These are phyloP conservation scores for Claviceps spartinae DNA, from an alignment of 2,329 filamentous ascomycete genomes.

Conservation along the genomic window DNA sequence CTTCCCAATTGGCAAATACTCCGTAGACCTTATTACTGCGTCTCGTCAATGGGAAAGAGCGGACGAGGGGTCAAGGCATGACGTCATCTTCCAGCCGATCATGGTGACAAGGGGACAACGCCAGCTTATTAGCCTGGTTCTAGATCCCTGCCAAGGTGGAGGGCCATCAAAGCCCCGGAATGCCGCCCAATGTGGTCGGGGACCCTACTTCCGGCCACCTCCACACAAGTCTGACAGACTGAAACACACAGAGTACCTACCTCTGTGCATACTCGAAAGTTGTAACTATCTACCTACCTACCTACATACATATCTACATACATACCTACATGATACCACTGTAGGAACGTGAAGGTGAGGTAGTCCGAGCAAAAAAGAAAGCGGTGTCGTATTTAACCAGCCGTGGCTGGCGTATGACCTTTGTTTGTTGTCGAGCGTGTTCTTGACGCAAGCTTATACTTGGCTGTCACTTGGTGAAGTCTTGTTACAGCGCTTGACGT, in stretches of 20 bases:
- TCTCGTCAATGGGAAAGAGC: not conserved
- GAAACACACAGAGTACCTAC: not conserved
- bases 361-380: not conserved
- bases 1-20: too few species aligned
- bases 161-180: not conserved
- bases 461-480: not conserved
- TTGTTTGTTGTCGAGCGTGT: not conserved
- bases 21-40: not conserved
- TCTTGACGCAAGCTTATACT: too few species aligned
- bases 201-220: slow-evolving; percentile 8
- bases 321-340: too few species aligned
- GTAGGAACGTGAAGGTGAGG: not conserved
- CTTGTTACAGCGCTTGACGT: too few species aligned
- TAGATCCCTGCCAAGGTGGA: not conserved
- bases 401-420: not conserved
- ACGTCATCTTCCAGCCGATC: not conserved
- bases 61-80: not conserved
- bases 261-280: too few species aligned
- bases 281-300: too few species aligned
- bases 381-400: not conserved
- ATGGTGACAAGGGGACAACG: not conserved
- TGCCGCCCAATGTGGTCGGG: not conserved
- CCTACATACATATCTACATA: too few species aligned
- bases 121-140: not conserved
- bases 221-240: not conserved